These are phyloP conservation scores for Neospora caninum DNA, from an alignment of 169 alveolate species.

Conservation along the genomic window DNA sequence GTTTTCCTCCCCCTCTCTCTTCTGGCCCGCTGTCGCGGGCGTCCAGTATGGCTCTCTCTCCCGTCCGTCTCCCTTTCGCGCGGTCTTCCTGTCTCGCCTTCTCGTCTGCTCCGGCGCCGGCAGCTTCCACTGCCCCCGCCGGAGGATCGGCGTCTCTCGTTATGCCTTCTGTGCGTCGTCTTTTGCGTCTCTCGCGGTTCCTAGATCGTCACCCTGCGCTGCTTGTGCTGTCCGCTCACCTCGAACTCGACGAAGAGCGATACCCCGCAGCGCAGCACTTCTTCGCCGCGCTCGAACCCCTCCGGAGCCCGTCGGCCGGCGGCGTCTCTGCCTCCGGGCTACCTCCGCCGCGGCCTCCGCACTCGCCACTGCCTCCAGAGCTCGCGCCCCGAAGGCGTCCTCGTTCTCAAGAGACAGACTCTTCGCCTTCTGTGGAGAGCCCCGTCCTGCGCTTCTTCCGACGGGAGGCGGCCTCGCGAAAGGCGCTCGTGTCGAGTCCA, in stretches of 20 bases:
- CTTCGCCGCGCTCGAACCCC: background rate
- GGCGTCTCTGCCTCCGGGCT: background rate
- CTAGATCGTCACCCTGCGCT: conserved; percentile 1
- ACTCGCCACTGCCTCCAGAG: background rate
- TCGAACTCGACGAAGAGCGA: background rate
- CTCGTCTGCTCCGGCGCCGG: background rate
- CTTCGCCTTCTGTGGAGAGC: background rate
- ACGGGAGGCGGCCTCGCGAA: too few species aligned
- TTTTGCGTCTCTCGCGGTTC: background rate
- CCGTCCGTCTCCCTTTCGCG: background rate
- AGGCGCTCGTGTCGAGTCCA: too few species aligned
- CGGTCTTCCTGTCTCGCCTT: background rate
- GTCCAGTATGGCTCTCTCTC: background rate
- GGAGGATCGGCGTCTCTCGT: background rate
- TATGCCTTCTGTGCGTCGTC: background rate
- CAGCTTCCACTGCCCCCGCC: background rate
- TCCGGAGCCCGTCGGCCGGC: background rate
- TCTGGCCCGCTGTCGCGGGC: background rate
- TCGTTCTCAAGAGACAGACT: too few species aligned
- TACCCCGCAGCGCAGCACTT: background rate
- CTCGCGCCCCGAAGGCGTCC: background rate
- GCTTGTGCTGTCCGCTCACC: background rate
- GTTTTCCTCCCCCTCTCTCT: background rate
- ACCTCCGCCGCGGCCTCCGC: conserved; percentile 6
- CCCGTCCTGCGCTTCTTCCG: background rate